Percentiles rank a stretch among this genome's conserved stretches.
Evolutionary conservation across 768 basidiomycete genomes (phyloP).

Genomic region (Pisolithus tinctorius): DNA sequence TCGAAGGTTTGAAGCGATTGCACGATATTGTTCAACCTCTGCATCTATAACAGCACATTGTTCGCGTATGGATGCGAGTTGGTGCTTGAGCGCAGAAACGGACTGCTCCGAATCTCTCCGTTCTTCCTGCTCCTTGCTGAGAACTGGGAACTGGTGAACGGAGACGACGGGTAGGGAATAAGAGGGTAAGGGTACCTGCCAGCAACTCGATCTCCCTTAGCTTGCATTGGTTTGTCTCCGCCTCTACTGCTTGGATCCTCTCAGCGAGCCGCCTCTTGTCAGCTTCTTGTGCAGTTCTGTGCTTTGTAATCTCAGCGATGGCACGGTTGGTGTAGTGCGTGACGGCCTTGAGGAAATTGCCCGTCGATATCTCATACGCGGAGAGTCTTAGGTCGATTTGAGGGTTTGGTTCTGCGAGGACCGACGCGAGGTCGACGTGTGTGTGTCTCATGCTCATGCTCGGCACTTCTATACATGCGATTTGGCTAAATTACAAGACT

Average conservation of each 20-base stretch:
- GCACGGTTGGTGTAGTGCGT: conserved; percentile 67
- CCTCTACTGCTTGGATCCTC: conserved; percentile 53
- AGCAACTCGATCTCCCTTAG: conserved; percentile 74
- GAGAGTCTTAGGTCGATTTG: conserved; percentile 58
- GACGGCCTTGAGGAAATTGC: conserved; percentile 68
- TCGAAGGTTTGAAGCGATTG: conserved; percentile 51
- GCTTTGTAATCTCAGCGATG: conserved; percentile 60
- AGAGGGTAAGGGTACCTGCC: conserved; percentile 44
- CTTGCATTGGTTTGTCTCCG: conserved; percentile 71
- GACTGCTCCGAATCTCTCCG: conserved; percentile 61
- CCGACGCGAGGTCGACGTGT: conserved; percentile 54
- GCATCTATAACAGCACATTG: conserved; percentile 50
- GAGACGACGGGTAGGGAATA: background rate
- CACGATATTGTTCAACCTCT: conserved; percentile 70
- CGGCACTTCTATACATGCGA: too few relatives aligned
- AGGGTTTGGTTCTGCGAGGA: conserved; percentile 50
- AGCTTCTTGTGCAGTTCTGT: conserved; percentile 51
- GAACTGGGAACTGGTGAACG: conserved; percentile 30
- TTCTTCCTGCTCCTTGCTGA: conserved; percentile 69
- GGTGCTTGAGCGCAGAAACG: conserved; percentile 54
- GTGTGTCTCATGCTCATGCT: conserved; percentile 24
- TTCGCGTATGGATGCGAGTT: conserved; percentile 58
- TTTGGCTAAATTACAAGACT: background rate
- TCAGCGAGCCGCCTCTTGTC: conserved; percentile 62
- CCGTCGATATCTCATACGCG: conserved; percentile 58